Base-by-base conservation (phyloP, 768 basidiomycete genomes). In the Steccherinum ochraceum region DNA sequence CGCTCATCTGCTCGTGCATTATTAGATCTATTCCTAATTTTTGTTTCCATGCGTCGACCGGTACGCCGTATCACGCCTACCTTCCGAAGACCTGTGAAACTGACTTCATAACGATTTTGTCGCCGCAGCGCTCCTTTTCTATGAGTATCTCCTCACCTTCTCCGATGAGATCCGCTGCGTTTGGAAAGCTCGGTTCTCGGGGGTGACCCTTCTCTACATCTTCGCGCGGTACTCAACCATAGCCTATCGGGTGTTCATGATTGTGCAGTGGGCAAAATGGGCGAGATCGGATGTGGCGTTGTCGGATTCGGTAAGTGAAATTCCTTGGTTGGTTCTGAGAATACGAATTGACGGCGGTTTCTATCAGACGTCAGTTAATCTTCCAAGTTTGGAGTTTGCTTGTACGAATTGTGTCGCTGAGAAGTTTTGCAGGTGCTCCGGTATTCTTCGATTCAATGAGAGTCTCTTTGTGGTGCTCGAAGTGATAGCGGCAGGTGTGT, bases 111-210 rank as follows among this genome's bases (percentile, higher is more conserved):
- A n/a, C n/a, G n/a, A n/a, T 35, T 7, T 35, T 35, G 7, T 35
- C 30, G 30, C 16, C 7, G 30, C 19, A 51, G 50, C 50, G 3
- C 40, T 44, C 11, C 42, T 51, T 18, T 25, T 24, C 19, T 45
- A 51, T 39, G 50, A 51, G 21, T 51, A 51, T 45, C 7, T 26
- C 12, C 13, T 51, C 7, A 51, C 50, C 5, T 20, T 51, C 11
- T 24, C 20, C 24, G 50, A 43, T 21, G 50, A 51, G 26, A 20
- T 51, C 5, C 41, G 24, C 3, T 51, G 50, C 43, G 27, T 51
- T 12, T 51, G 50, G 50, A 7, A 23, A n/a, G 12, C 42, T 7
- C 24, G n/a, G 27, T 44, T 51, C 24, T 25, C 21, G n/a, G 50
- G 21, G 7, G 50, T 43, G 12, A 44, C 50, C 4, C 18, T 51